Base-by-base conservation (phyloP, 768 basidiomycete genomes). In the Collybiopsis confluens region DNA sequence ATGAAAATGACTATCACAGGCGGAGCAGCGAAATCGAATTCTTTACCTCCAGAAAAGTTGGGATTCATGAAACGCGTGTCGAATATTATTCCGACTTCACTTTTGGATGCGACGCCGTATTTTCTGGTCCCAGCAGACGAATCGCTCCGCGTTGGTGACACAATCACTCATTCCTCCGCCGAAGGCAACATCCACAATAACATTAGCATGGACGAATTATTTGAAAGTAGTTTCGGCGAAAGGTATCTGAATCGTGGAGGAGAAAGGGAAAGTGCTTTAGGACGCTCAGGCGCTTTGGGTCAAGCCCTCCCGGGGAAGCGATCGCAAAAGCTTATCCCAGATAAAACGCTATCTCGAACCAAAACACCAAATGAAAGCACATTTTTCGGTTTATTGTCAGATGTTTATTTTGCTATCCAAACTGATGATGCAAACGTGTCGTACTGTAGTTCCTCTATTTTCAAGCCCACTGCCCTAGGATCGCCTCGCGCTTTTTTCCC, bases 141-240 rank as follows among this genome's bases (percentile, higher is more conserved):
- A 2, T 92, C 90, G 0, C 62, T 80, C 54, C 84, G 89, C 23
- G 77, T 93, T 44, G 92, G 92, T 2, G 89, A 90, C 56, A 81
- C 75, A 55, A 80, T 76, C 11, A 76, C 72, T 4, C 67, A 76
- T 36, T 73, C 79, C 46, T 73, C 71, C 24, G 48, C 61, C 5
- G 65, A 72, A 21, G 69, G 66, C 26, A 58, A 61, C 6, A 56
- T 68, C 4, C 49, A 50, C 18, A 50, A 48, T 27, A 44, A 50
- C 23, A 52, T 73, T 5, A 80, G 85, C 5, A 88, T 89, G 80
- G 88, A 90, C 33, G 82, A 90, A 54, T 67, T 90, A 1, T 89
- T 88, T 59, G 77, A 76, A 8, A 62, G 72, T 18, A 65, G 70
- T 2, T 54, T 58, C 15, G 49, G 37, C n/a, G 21, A 38, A 38